These are phyloP conservation scores for Tricladium varicosporioides DNA, from an alignment of 2,329 filamentous ascomycete genomes.

Conservation along the genomic window DNA sequence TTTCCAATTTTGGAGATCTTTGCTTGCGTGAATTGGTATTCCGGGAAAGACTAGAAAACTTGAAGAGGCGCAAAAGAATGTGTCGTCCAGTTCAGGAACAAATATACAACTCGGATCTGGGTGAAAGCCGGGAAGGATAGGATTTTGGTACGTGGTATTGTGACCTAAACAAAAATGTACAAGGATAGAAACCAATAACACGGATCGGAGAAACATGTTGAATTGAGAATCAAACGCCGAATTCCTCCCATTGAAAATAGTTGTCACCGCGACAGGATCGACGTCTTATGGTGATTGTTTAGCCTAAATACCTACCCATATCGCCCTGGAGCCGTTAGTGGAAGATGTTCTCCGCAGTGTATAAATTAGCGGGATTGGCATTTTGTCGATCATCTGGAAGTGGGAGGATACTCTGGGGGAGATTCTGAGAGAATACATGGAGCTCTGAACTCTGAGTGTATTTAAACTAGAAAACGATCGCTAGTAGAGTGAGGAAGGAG, in stretches of 20 bases:
- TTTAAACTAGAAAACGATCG: no score
- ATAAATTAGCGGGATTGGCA: background rate
- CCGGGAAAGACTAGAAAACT: constrained; percentile 42
- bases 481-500: no score
- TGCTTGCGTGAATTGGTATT: constrained; percentile 46
- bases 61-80: constrained; percentile 41
- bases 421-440: no score
- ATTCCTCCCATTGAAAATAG: background rate
- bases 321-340: background rate
- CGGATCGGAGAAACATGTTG: constrained; percentile 1
- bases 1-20: constrained; percentile 50
- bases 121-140: constrained; percentile 43
- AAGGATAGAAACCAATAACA: background rate
- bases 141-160: constrained; percentile 34
- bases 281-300: background rate
- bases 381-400: background rate
- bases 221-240: background rate
- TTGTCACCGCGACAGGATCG: background rate
- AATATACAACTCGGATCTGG: constrained; percentile 42
- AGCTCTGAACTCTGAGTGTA: no score
- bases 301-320: constrained; percentile 8
- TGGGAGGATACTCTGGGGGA: background rate
- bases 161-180: background rate
- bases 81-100: constrained; percentile 34
- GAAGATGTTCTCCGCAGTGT: background rate